Base-by-base conservation (phyloP, 2,329 filamentous ascomycete genomes). In the Neopestalotiopsis sp. region DNA sequence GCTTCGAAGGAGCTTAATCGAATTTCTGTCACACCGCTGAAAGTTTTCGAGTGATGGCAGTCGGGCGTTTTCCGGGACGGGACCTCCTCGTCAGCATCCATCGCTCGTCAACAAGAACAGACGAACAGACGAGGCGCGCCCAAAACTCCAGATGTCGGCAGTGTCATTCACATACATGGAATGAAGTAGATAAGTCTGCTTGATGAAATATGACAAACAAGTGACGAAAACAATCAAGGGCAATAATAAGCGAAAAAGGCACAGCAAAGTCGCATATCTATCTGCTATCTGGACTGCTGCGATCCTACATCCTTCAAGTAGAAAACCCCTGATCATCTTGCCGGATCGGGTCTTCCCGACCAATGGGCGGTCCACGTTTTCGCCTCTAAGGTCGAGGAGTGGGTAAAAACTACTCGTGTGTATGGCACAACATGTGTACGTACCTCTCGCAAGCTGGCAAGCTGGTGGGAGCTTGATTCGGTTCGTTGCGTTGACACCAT, bases 281-380 rank as follows among this genome's bases (percentile, higher is more conserved):
- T 28, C 24, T 28, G 24, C 24, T 28, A 28, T 28, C 24, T 7
- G 45, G n/a, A 14, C 5, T 53, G 7, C 7, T 53, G 20, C 45
- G 14, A 53, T n/a, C n/a, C 17, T 53, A 17, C 45, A 5, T 53
- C 20, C 13, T 59, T 14, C 24, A 12, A 14, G 24, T 10, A 59
- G 57, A 28, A 14, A 56, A 40, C 59, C 32, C 30, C 28, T 34
- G 59, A 62, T 20, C 32, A 38, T 62, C 28, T 38, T 62, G 30
- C 6, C 32, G n/a, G 59, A 34, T 34, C 28, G 32, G 28, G 34
- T 24, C 34, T 20, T 62, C 32, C 32, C n/a, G 34, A 42, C 59
- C 59, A 62, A 62, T 62, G 5, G 20, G 59, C 59, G 10, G 59
- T 62, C 28, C 57, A 59, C 57, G 57, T 59, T 59, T 17, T 17